Conservation (phyloP, 1,284 basidiomycete genomes). For the Microstroma glucosiphilum region DNA sequence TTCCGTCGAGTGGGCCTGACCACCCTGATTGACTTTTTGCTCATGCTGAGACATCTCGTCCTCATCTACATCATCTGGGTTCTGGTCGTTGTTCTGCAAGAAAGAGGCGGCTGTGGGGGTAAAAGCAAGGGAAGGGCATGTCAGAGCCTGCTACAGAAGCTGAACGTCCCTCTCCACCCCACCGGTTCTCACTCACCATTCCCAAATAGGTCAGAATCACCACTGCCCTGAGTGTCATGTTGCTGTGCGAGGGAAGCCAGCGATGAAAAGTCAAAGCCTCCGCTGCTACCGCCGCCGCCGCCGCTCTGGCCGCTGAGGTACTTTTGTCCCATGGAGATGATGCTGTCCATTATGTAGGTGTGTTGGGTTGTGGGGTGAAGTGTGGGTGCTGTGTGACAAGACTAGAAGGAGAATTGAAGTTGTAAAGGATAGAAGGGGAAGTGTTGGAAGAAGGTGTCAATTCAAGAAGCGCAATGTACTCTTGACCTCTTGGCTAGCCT, state of each 20-base stretch:
- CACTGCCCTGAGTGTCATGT: conserved; percentile 23
- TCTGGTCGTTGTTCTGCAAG: conserved; percentile 29
- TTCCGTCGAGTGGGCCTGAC: conserved; percentile 26
- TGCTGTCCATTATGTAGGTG: not conserved
- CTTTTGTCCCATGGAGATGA: not conserved
- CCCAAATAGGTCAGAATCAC: conserved; percentile 31
- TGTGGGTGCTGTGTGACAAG: too few relatives aligned
- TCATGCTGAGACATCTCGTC: conserved; percentile 33
- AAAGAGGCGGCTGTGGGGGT: conserved; percentile 14
- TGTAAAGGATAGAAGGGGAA: too few relatives aligned
- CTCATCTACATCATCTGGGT: conserved; percentile 31
- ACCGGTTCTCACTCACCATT: conserved; percentile 15
- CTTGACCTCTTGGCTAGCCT: too few relatives aligned
- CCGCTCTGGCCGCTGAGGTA: conserved; percentile 2
- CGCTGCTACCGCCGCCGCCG: conserved; percentile 10
- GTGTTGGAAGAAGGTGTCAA: too few relatives aligned
- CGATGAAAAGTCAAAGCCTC: conserved; percentile 29
- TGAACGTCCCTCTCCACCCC: not conserved
- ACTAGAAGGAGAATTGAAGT: too few relatives aligned
- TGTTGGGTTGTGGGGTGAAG: too few relatives aligned
- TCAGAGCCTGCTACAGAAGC: not conserved
- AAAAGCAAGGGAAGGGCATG: conserved; percentile 3
- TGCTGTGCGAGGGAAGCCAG: conserved; percentile 25
- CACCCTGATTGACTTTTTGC: conserved; percentile 32
- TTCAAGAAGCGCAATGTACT: too few relatives aligned